Conservation (phyloP, 108 stramenopile genomes). For the Skeletonema potamos region DNA sequence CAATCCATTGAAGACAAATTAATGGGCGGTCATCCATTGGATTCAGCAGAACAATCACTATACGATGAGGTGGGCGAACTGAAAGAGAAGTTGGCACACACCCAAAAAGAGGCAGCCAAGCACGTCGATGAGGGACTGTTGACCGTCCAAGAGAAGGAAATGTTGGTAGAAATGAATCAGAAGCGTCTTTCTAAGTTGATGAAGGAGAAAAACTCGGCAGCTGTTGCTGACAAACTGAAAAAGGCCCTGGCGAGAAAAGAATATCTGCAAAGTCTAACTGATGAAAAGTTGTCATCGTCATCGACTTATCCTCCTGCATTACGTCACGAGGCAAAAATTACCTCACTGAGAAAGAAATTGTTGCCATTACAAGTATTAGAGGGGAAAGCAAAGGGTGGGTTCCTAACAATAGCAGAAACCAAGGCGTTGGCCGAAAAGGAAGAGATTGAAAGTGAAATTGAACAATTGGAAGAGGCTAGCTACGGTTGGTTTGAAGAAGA, state of each 20-base stretch:
- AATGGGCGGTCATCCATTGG: conserved; percentile 67
- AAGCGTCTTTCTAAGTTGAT: conserved; percentile 50
- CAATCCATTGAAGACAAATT: conserved; percentile 78
- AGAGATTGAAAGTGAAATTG: conserved; percentile 72
- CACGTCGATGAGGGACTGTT: conserved; percentile 76
- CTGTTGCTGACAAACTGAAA: conserved; percentile 60
- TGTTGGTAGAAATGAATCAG: conserved; percentile 68
- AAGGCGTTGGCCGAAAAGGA: conserved; percentile 69
- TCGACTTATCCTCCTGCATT: conserved; percentile 55
- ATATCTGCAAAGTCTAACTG: conserved; percentile 38
- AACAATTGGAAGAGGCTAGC: conserved; percentile 59
- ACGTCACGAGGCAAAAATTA: conserved; percentile 63
- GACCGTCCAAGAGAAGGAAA: conserved; percentile 56
- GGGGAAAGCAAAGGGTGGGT: conserved; percentile 64
- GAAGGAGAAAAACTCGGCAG: conserved; percentile 58
- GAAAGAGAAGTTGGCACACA: conserved; percentile 60
- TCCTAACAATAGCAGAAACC: conserved; percentile 73
- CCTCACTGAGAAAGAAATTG: conserved; percentile 58
- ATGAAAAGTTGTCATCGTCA: conserved; percentile 10
- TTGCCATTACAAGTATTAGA: conserved; percentile 64
- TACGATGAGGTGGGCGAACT: conserved; percentile 75
- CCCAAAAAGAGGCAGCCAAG: conserved; percentile 59
- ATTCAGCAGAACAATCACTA: conserved; percentile 78
- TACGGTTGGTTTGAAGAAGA: conserved; percentile 89
- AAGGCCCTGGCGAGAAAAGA: conserved; percentile 63